Evolutionary conservation across 331 rosid species (phyloP).

Genomic region (Malus hybrid): DNA sequence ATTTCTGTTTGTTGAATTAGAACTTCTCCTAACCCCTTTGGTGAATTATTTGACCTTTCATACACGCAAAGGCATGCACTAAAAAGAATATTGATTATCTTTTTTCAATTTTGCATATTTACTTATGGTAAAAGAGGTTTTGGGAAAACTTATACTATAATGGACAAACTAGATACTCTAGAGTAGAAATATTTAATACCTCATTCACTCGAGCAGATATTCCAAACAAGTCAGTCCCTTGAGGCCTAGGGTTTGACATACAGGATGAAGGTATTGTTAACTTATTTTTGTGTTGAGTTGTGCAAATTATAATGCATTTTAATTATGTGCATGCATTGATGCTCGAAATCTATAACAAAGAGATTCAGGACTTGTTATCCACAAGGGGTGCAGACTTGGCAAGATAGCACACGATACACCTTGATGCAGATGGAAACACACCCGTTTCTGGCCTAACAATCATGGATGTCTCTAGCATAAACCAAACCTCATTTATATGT

Average conservation of each 20-base stretch:
- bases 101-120: slow-evolving; percentile 82
- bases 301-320: background rate
- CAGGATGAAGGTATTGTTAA: slow-evolving; percentile 58
- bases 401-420: slow-evolving; percentile 52
- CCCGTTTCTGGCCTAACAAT: slow-evolving; percentile 69
- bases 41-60: background rate
- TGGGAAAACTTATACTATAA: slow-evolving; percentile 90
- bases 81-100: background rate
- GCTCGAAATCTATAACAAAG: slow-evolving; percentile 74
- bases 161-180: slow-evolving; percentile 73
- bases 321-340: slow-evolving; percentile 71
- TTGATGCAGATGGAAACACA: slow-evolving; percentile 78
- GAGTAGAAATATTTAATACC: slow-evolving; percentile 89
- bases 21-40: background rate
- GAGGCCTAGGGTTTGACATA: slow-evolving; percentile 77
- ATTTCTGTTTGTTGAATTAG: background rate
- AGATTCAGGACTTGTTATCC: slow-evolving; percentile 65
- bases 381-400: slow-evolving; percentile 37
- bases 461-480: slow-evolving; percentile 57
- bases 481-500: slow-evolving; percentile 23
- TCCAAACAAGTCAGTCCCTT: slow-evolving; percentile 62
- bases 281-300: background rate
- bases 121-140: slow-evolving; percentile 93
- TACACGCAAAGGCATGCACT: background rate
- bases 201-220: slow-evolving; percentile 84